Evolutionary conservation across 1,284 basidiomycete species (phyloP).

Genomic region (Ceratobasidium sp.): DNA sequence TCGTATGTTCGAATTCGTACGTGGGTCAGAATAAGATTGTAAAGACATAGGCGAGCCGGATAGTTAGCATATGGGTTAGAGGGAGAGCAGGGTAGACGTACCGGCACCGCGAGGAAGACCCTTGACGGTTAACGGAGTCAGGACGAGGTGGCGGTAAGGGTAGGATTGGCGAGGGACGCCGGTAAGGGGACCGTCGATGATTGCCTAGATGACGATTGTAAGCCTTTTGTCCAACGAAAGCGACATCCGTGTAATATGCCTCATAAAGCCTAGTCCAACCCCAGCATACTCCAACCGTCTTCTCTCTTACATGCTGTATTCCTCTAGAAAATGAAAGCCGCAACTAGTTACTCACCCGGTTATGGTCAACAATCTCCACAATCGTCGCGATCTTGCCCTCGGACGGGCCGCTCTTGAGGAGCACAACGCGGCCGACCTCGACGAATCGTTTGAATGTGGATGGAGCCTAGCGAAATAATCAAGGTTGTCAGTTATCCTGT

Average conservation of each 20-base stretch:
- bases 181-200: constrained; percentile 94
- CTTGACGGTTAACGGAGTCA: constrained; percentile 88
- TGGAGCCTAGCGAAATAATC: constrained; percentile 57
- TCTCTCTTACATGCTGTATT: not conserved
- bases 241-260: too few relatives aligned
- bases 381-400: constrained; percentile 95
- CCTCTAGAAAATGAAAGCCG: not conserved
- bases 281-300: not conserved
- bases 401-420: constrained; percentile 89
- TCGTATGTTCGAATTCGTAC: too few relatives aligned
- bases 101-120: constrained; percentile 91
- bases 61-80: not conserved
- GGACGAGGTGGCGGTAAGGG: constrained; percentile 92
- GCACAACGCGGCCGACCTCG: constrained; percentile 98
- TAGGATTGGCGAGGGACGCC: constrained; percentile 92
- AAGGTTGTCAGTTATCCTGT: not conserved
- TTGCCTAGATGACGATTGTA: constrained; percentile 70
- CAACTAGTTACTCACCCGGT: constrained; percentile 77
- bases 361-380: constrained; percentile 98
- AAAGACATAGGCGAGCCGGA: too few relatives aligned
- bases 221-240: not conserved
- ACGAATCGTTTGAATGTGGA: constrained; percentile 98
- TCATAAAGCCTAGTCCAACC: too few relatives aligned
- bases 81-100: constrained; percentile 10
- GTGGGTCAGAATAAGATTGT: not conserved